phyloP scores from a whole-genome alignment of 2,329 filamentous ascomycete genomes.

The Arthrobotrys conoides region DNA sequence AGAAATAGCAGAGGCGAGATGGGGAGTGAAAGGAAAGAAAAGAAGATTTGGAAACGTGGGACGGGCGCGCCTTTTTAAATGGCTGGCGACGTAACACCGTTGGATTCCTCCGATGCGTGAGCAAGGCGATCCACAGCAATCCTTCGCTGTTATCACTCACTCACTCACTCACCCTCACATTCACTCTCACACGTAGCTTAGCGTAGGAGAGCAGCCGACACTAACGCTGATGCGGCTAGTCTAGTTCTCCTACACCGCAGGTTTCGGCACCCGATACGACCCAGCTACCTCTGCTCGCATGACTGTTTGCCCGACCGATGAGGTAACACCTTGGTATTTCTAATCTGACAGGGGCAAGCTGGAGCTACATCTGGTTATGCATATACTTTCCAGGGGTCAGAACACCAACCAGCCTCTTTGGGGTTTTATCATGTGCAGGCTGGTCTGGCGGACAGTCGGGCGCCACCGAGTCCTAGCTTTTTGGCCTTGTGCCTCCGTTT shows the following conservation, averaged over 20 bases:
- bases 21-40: slow-evolving; percentile 48
- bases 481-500: slow-evolving; percentile 4
- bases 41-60: slow-evolving; percentile 18
- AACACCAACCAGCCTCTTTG: slow-evolving; percentile 38
- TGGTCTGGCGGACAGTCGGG: neutral
- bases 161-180: neutral
- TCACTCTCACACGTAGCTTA: slow-evolving; percentile 24
- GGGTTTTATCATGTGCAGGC: slow-evolving; percentile 32
- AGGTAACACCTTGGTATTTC: slow-evolving; percentile 30
- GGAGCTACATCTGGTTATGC: neutral
- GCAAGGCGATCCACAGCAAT: slow-evolving; percentile 36
- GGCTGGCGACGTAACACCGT: slow-evolving; percentile 38
- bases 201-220: slow-evolving; percentile 25
- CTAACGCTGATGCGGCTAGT: slow-evolving; percentile 18
- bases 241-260: slow-evolving; percentile 27
- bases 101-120: slow-evolving; percentile 35
- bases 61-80: slow-evolving; percentile 47
- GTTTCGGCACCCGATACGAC: slow-evolving; percentile 48
- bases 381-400: slow-evolving; percentile 19
- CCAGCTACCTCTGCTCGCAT: slow-evolving; percentile 29
- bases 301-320: slow-evolving; percentile 35
- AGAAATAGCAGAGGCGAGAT: slow-evolving; percentile 34
- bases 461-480: slow-evolving; percentile 4
- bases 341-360: slow-evolving; percentile 3
- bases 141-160: slow-evolving; percentile 24